Percentiles rank a stretch among this genome's conserved stretches.
Conservation (phyloP, 2,329 filamentous ascomycete genomes). For the Pleoardoris graminearum region DNA sequence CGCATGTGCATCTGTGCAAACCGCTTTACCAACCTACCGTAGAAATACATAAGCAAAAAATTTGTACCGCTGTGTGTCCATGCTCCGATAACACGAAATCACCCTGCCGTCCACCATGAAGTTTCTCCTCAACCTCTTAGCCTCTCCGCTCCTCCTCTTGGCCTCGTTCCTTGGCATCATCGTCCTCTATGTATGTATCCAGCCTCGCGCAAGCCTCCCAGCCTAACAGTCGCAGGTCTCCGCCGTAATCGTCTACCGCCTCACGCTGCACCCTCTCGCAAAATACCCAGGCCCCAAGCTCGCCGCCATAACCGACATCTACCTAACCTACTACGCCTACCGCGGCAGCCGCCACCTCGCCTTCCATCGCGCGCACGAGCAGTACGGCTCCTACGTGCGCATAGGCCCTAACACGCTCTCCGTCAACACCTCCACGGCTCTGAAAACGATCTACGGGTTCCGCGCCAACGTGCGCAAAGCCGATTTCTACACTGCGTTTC, state of each 20-base stretch:
- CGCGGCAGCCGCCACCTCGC: conserved; percentile 75
- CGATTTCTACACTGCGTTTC: conserved; percentile 54
- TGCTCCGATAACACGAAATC: background rate
- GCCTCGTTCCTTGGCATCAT: conserved; percentile 28
- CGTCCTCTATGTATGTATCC: conserved; percentile 29
- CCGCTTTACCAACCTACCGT: no score
- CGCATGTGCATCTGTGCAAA: background rate
- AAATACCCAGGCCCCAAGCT: conserved; percentile 49
- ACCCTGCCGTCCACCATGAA: conserved; percentile 21
- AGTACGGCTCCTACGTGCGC: conserved; percentile 73
- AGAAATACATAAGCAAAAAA: no score
- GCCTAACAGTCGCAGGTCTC: conserved; percentile 27
- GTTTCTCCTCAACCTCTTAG: conserved; percentile 21
- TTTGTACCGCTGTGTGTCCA: background rate
- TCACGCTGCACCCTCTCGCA: conserved; percentile 50
- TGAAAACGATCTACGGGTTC: conserved; percentile 56
- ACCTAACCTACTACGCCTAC: conserved; percentile 67
- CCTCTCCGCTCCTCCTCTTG: conserved; percentile 33
- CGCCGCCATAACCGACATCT: conserved; percentile 43
- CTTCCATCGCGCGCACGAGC: conserved; percentile 70
- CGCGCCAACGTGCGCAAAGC: conserved; percentile 55
- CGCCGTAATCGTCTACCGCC: conserved; percentile 41
- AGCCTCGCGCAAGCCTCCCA: background rate
- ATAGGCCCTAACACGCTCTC: conserved; percentile 77
- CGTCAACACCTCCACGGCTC: conserved; percentile 67